A percentile compares a stretch with the other conserved stretches of the same genome.
phyloP scores from a whole-genome alignment of 163 green algal genomes.

The Scenedesmus sp. region DNA sequence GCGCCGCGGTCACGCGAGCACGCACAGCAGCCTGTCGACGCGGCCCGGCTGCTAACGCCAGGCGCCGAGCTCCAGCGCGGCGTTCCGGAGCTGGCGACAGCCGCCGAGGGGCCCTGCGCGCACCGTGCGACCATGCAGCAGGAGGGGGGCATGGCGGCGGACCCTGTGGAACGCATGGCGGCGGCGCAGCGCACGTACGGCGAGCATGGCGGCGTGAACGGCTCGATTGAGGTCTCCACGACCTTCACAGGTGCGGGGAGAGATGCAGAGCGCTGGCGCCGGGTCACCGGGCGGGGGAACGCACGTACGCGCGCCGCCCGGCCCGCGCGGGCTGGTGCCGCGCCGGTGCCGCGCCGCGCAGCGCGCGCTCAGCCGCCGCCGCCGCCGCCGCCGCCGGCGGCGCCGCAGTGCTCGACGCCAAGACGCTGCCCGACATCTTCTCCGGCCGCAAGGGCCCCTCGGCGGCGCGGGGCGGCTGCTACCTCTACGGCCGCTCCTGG shows the following conservation, averaged over 20 bases:
- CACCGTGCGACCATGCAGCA: too few relatives aligned
- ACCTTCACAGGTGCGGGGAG: conserved; percentile 70
- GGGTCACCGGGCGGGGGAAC: not conserved
- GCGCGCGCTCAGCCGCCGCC: not conserved
- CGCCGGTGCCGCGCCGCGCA: not conserved
- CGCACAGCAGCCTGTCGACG: too few relatives aligned
- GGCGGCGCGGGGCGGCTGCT: conserved; percentile 55
- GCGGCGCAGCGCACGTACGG: conserved; percentile 49
- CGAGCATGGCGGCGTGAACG: conserved; percentile 68
- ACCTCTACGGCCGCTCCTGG: conserved; percentile 76
- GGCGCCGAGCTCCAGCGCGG: too few relatives aligned
- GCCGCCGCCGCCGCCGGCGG: not conserved
- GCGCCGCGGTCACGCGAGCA: too few relatives aligned
- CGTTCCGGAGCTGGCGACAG: too few relatives aligned
- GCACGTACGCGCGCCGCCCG: not conserved
- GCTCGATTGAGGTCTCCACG: conserved; percentile 61
- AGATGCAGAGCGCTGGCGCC: not conserved
- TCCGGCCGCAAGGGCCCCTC: conserved; percentile 38
- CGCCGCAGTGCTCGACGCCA: conserved; percentile 66
- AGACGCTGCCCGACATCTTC: conserved; percentile 73
- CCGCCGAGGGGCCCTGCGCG: too few relatives aligned
- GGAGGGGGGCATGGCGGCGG: too few relatives aligned
- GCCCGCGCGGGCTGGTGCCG: not conserved
- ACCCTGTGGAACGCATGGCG: conserved; percentile 28
- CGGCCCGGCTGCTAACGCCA: too few relatives aligned